Percentiles rank a stretch among this genome's conserved stretches.
phyloP scores from a whole-genome alignment of 129 eudicot genomes.

The Centrapalus pauciflorus region DNA sequence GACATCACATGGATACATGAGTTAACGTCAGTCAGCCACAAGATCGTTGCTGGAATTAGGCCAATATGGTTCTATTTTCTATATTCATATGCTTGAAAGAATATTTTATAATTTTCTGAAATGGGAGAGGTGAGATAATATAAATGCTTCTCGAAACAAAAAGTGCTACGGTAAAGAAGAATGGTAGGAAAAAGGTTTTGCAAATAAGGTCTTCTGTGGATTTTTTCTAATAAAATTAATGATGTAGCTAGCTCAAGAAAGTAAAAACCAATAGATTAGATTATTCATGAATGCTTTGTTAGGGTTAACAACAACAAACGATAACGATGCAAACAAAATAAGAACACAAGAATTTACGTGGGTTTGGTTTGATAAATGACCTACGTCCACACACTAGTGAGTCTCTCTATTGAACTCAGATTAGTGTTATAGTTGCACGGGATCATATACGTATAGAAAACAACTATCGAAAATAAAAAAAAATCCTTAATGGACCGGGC shows the following conservation, averaged over 20 bases:
- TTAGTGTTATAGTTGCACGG: no score
- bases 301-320: no score
- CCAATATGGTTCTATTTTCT: background rate
- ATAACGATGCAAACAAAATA: no score
- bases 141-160: background rate
- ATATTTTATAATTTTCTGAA: background rate
- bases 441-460: no score
- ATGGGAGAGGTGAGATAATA: background rate
- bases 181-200: background rate
- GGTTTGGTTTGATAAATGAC: no score
- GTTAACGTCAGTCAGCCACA: background rate
- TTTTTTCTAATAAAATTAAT: background rate
- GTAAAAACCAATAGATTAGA: slow-evolving; percentile 3
- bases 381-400: no score
- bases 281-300: background rate
- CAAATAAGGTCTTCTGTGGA: background rate
- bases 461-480: no score
- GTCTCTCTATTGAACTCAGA: no score
- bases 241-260: background rate
- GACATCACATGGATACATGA: background rate
- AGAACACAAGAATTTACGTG: no score
- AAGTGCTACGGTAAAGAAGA: background rate
- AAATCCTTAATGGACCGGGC: no score
- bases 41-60: background rate
- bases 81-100: background rate